Evolutionary conservation across 176 grass and related monocot genomes (phyloP), one percentile per base, ranked within the genome.

Genomic region (Alloteropsis semialata): DNA sequence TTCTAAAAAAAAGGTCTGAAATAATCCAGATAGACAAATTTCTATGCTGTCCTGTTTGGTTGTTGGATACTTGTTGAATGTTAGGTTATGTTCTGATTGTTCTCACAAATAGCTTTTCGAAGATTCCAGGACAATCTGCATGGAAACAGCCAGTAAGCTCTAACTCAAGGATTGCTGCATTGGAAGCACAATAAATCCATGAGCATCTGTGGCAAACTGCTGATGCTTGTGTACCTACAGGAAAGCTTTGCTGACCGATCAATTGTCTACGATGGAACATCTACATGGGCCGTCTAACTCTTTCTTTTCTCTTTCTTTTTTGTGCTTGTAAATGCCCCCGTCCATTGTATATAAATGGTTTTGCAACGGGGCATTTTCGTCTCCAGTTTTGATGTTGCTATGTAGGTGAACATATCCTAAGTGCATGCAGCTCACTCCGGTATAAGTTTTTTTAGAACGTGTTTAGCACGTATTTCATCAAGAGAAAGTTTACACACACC

Each of bases 341-440:
- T 82, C 69, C 12, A 10, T 73, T 90, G 88, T 90, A 90, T 43
- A 86, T 90, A 82, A 30, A 50, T 82, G 66, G 67, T 86, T 80
- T 87, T 77, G 57, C 49, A 65, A 72, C 17, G 65, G 88, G 88
- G 84, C 73, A 65, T 42, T 74, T 60, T 27, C 32, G 16, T 72
- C 38, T 48, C 17, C 46, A 51, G 29, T 78, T 86, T 78, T 71
- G 58, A 46, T 65, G 57, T 56, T 56, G 29, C 18, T 17, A 46
- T 88, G 44, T 57, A 48, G 57, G 28, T 57, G 65, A 22, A 66
- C 42, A 30, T 32, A 43, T 85, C 54, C 43, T 14, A 13, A 32
- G 55, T 76, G n/a, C 55, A 65, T 18, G 15, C 11, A 63, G 48
- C 21, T 9, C 28, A 17, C n/a, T n/a, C n/a, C n/a, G n/a, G n/a